Evolutionary conservation across 495 filamentous ascomycete species (phyloP).

Genomic region (Xylaria sp.): DNA sequence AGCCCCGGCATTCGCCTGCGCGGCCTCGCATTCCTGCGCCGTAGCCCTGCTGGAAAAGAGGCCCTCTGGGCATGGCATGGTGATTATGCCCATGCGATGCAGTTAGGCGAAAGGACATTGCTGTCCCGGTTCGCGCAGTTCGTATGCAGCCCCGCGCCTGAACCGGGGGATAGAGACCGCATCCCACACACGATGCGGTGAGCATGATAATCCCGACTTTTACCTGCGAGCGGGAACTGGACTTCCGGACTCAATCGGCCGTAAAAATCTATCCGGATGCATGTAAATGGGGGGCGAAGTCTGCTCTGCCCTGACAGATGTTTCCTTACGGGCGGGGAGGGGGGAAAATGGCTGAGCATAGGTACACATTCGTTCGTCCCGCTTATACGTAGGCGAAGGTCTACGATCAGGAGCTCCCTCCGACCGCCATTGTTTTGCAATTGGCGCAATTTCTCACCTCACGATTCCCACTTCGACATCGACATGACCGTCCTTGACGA

Average conservation of each 20-base stretch:
- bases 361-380: slow-evolving; percentile 50
- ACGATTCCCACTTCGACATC: neutral
- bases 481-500: neutral
- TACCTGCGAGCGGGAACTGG: slow-evolving; percentile 69
- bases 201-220: slow-evolving; percentile 69
- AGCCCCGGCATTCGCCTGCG: slow-evolving; percentile 64
- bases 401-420: slow-evolving; percentile 17
- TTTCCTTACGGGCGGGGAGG: slow-evolving; percentile 7
- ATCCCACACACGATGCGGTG: slow-evolving; percentile 55
- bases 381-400: slow-evolving; percentile 6
- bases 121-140: slow-evolving; percentile 73
- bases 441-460: neutral
- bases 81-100: slow-evolving; percentile 66
- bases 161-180: slow-evolving; percentile 69
- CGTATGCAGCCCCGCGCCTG: slow-evolving; percentile 60
- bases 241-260: slow-evolving; percentile 67
- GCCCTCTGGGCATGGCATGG: slow-evolving; percentile 60
- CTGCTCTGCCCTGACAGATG: slow-evolving; percentile 1
- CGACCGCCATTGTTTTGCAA: slow-evolving; percentile 2
- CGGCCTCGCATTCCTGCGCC: slow-evolving; percentile 58
- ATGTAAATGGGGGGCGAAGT: slow-evolving; percentile 69
- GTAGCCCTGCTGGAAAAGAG: slow-evolving; percentile 72
- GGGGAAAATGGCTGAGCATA: slow-evolving; percentile 54
- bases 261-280: slow-evolving; percentile 57
- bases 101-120: slow-evolving; percentile 82